These are phyloP conservation scores for Brassica balearica DNA, from an alignment of 441 rosid genomes.

Conservation along the genomic window DNA sequence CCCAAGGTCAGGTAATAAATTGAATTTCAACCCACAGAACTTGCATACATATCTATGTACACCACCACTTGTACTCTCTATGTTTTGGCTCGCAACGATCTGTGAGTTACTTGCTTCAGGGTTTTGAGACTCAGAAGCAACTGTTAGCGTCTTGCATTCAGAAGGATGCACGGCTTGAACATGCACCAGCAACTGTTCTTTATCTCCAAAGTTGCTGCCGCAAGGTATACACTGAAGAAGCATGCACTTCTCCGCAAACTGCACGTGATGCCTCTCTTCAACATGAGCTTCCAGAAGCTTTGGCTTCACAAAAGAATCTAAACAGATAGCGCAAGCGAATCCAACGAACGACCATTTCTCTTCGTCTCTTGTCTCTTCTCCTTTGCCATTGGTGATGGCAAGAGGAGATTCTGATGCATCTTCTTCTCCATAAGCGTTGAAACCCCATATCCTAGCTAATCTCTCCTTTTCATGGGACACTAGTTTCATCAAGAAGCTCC, in stretches of 20 bases:
- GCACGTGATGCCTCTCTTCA: slow-evolving; percentile 91
- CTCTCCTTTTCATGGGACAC: slow-evolving; percentile 83
- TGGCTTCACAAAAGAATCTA: slow-evolving; percentile 87
- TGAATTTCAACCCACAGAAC: slow-evolving; percentile 92
- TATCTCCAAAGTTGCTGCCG: slow-evolving; percentile 88
- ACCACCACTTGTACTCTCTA: slow-evolving; percentile 56
- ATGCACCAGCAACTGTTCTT: slow-evolving; percentile 83
- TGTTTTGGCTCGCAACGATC: slow-evolving; percentile 49
- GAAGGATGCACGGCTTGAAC: slow-evolving; percentile 72
- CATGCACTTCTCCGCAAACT: slow-evolving; percentile 94
- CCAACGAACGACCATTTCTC: slow-evolving; percentile 86
- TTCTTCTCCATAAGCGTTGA: slow-evolving; percentile 51
- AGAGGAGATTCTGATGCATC: slow-evolving; percentile 55
- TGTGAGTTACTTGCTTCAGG: slow-evolving; percentile 50
- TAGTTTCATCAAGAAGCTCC: slow-evolving; percentile 76
- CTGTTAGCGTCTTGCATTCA: slow-evolving; percentile 60
- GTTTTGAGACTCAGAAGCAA: slow-evolving; percentile 50
- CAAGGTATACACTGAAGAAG: slow-evolving; percentile 97
- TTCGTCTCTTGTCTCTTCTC: slow-evolving; percentile 58
- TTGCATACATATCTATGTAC: slow-evolving; percentile 72
- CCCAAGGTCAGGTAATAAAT: slow-evolving; percentile 96
- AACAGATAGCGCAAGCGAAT: slow-evolving; percentile 95
- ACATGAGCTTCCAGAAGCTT: slow-evolving; percentile 85
- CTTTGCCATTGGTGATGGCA: slow-evolving; percentile 46
- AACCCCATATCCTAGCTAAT: slow-evolving; percentile 77